Evolutionary conservation across 176 grass and related monocot species (phyloP), one percentile per base, ranked within the genome.

Genomic region (Oryza glumipatula): DNA sequence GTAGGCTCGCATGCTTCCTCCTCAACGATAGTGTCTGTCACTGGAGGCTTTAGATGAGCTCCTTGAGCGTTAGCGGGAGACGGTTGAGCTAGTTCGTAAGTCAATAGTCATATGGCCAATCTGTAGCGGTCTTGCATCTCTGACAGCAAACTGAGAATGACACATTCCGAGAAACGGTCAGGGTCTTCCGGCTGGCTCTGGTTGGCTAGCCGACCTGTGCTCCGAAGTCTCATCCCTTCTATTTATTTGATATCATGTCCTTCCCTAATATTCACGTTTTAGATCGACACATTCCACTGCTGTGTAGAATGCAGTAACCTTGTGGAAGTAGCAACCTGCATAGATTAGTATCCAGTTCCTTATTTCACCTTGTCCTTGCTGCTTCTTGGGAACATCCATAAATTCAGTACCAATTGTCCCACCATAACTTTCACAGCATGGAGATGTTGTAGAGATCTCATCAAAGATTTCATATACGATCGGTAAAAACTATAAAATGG

Each of bases 401-500:
- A n/a, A 73, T 38, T 47, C 19, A 61, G 3, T n/a, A n/a, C 54
- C 54, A 60, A 8, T n/a, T 46, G 11, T 22, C 5, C 3, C 46
- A 47, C 11, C 33, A 13, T 48, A 16, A 60, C 48, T 51, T 77
- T 43, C 48, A 77, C 12, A 47, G 21, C 46, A 72, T 90, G 51
- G 1, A 13, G 5, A 12, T 79, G 17, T 13, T 71, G 64, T 17
- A 15, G 1, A 10, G 11, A 13, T 48, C 35, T 36, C 36, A 63
- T 70, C 21, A 23, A 45, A 16, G 5, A 13, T 6, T 69, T 63
- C 38, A 41, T 65, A 61, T 22, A 1, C 4, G 26, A 48, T 72
- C 8, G 56, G 60, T 83, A 69, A 14, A 67, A 78, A 78, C 32
- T 67, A 78, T 21, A 67, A 78, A 72, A 63, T 67, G 65, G 5